Conservation (phyloP, 352 stramenopile genomes). For the Pythium chondricola region DNA sequence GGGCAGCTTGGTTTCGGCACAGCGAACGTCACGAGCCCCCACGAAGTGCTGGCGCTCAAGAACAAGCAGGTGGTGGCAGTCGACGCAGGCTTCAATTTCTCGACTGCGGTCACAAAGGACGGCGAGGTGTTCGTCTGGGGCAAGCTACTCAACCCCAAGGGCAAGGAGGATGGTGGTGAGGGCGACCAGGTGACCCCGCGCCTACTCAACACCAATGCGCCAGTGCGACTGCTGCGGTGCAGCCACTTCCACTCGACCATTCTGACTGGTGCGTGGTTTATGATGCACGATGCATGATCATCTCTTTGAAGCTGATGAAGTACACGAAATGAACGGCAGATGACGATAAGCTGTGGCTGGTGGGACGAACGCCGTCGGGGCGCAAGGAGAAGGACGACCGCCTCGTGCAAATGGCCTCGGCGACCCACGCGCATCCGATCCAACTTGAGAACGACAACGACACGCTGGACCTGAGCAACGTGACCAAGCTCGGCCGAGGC, state of each 20-base stretch:
- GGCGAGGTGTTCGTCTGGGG: constrained; percentile 83
- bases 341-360: constrained; percentile 70
- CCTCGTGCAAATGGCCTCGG: constrained; percentile 50
- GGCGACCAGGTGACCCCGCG: constrained; percentile 71
- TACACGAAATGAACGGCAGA: too few species aligned
- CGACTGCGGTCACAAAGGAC: constrained; percentile 57
- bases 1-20: constrained; percentile 76
- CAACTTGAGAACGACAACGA: constrained; percentile 48
- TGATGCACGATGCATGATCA: neutral
- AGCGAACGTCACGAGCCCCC: constrained; percentile 60
- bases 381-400: constrained; percentile 44
- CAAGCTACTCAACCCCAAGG: constrained; percentile 70
- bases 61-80: constrained; percentile 55
- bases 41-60: constrained; percentile 76
- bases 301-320: too few species aligned
- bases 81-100: constrained; percentile 81
- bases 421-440: constrained; percentile 66
- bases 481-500: constrained; percentile 69
- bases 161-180: constrained; percentile 42
- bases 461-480: constrained; percentile 33
- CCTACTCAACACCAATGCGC: constrained; percentile 59
- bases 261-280: constrained; percentile 45
- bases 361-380: constrained; percentile 69
- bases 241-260: constrained; percentile 84
- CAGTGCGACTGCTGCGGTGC: constrained; percentile 60